Percentiles rank a stretch among this genome's conserved stretches.
These are phyloP conservation scores for Ascochyta pisi DNA, from an alignment of 2,329 filamentous ascomycete species.

Conservation along the genomic window DNA sequence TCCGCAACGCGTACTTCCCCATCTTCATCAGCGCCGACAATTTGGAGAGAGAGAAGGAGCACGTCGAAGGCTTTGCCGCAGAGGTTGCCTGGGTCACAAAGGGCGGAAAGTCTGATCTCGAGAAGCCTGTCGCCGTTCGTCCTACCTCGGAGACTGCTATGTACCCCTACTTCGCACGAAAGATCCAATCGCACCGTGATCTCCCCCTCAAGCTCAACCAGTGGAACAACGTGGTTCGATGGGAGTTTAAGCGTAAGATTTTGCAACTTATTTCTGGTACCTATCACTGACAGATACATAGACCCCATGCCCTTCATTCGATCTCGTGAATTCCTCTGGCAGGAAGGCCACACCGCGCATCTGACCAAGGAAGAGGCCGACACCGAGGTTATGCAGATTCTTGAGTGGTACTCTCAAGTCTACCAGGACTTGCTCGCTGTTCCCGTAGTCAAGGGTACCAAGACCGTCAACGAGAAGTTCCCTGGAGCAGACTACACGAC, in stretches of 20 bases:
- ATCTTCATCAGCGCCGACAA: slow-evolving; percentile 87
- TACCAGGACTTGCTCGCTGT: slow-evolving; percentile 95
- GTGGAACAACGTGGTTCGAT: slow-evolving; percentile 94
- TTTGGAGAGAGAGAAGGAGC: slow-evolving; percentile 85
- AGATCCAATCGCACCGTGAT: slow-evolving; percentile 96
- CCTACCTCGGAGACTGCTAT: slow-evolving; percentile 80
- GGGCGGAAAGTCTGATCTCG: slow-evolving; percentile 89
- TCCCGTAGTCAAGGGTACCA: slow-evolving; percentile 89
- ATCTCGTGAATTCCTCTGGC: slow-evolving; percentile 96
- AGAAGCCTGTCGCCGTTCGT: slow-evolving; percentile 76
- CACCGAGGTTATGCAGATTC: slow-evolving; percentile 88
- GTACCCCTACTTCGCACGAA: slow-evolving; percentile 95
- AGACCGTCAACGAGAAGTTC: slow-evolving; percentile 99
- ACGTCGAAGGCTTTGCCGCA: slow-evolving; percentile 96
- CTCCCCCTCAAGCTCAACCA: slow-evolving; percentile 94
- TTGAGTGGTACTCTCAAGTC: slow-evolving; percentile 89
- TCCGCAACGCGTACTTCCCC: slow-evolving; percentile 95
- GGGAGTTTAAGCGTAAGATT: slow-evolving; percentile 83
- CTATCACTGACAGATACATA: slow-evolving; percentile 2
- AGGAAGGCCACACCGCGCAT: slow-evolving; percentile 94
- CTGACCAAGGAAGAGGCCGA: slow-evolving; percentile 81
- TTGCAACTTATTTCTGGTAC: slow-evolving; percentile 45
- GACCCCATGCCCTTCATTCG: slow-evolving; percentile 74
- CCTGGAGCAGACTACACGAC: slow-evolving; percentile 96
- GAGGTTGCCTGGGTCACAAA: slow-evolving; percentile 90